Evolutionary conservation across 805 yeast species (phyloP).

Genomic region (Suhomyces vadensis): DNA sequence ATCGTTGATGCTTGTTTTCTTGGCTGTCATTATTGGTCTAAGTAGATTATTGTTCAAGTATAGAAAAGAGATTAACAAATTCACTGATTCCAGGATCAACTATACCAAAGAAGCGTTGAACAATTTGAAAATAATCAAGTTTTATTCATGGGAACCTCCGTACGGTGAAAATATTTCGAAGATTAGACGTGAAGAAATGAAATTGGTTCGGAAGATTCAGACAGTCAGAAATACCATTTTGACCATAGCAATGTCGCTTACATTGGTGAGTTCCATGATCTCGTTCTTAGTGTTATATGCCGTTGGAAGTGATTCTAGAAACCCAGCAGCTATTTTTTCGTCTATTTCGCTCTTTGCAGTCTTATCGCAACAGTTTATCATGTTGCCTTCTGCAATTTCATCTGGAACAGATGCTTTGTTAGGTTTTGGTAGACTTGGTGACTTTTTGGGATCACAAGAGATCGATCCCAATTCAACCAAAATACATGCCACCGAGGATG

Average conservation of each 20-base stretch:
- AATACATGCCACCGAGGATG: too few species aligned
- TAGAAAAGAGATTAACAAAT: slow-evolving; percentile 11
- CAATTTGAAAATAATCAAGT: slow-evolving; percentile 21
- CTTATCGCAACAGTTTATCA: slow-evolving; percentile 12
- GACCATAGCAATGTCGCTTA: slow-evolving; percentile 14
- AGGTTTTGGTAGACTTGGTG: slow-evolving; percentile 22
- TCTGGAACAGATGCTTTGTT: slow-evolving; percentile 16
- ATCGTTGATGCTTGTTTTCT: slow-evolving; percentile 14
- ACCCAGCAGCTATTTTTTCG: slow-evolving; percentile 16
- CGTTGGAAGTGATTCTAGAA: slow-evolving; percentile 6
- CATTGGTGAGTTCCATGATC: slow-evolving; percentile 17
- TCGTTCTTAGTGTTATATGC: slow-evolving; percentile 18
- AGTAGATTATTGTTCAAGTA: slow-evolving; percentile 9
- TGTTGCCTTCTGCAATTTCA: slow-evolving; percentile 16
- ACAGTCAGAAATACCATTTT: slow-evolving; percentile 13
- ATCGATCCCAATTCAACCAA: slow-evolving; percentile 1
- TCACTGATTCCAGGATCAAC: slow-evolving; percentile 18
- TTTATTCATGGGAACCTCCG: slow-evolving; percentile 22
- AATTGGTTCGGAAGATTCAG: slow-evolving; percentile 14
- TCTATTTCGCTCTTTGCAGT: slow-evolving; percentile 19
- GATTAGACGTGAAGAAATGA: slow-evolving; percentile 15
- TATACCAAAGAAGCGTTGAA: slow-evolving; percentile 16
- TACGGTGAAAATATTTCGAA: slow-evolving; percentile 13
- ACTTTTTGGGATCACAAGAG: slow-evolving; percentile 28
- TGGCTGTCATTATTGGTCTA: slow-evolving; percentile 8